phyloP scores from a whole-genome alignment of 2,329 filamentous ascomycete genomes.

The Sporothrix euskadiensis region DNA sequence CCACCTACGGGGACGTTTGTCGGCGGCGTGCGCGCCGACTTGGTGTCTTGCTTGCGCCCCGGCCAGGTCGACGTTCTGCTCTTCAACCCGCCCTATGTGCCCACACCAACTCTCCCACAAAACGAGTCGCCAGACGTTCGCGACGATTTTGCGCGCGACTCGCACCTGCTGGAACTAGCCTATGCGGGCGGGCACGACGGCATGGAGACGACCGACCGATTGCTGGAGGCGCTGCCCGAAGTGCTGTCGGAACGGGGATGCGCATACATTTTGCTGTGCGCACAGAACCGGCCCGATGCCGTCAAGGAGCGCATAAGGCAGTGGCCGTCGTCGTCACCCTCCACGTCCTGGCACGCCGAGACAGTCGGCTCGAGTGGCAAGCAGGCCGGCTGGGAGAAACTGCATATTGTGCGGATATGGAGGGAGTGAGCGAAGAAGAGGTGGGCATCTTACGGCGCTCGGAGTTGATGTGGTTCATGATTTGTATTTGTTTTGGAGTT shows the following conservation, averaged over 20 bases:
- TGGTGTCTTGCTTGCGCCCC: slow-evolving; percentile 61
- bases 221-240: slow-evolving; percentile 68
- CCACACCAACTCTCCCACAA: slow-evolving; percentile 71
- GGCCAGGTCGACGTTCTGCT: slow-evolving; percentile 76
- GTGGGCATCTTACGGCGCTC: neutral
- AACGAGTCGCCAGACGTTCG: slow-evolving; percentile 35
- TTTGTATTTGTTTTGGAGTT: neutral
- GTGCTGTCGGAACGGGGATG: slow-evolving; percentile 69
- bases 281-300: slow-evolving; percentile 76
- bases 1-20: slow-evolving; percentile 52
- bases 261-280: slow-evolving; percentile 86
- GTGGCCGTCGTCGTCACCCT: slow-evolving; percentile 24
- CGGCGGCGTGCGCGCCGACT: slow-evolving; percentile 68
- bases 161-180: slow-evolving; percentile 77
- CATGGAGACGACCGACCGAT: slow-evolving; percentile 86
- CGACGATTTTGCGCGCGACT: slow-evolving; percentile 71
- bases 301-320: slow-evolving; percentile 39
- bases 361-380: slow-evolving; percentile 81
- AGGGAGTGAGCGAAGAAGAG: slow-evolving; percentile 44
- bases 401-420: slow-evolving; percentile 88
- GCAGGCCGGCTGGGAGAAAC: slow-evolving; percentile 89
- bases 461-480: neutral
- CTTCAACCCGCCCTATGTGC: slow-evolving; percentile 97
- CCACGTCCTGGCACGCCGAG: slow-evolving; percentile 66
- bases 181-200: slow-evolving; percentile 88